Base-by-base conservation (phyloP, 2,329 filamentous ascomycete species). In the Ophiostoma sp. region DNA sequence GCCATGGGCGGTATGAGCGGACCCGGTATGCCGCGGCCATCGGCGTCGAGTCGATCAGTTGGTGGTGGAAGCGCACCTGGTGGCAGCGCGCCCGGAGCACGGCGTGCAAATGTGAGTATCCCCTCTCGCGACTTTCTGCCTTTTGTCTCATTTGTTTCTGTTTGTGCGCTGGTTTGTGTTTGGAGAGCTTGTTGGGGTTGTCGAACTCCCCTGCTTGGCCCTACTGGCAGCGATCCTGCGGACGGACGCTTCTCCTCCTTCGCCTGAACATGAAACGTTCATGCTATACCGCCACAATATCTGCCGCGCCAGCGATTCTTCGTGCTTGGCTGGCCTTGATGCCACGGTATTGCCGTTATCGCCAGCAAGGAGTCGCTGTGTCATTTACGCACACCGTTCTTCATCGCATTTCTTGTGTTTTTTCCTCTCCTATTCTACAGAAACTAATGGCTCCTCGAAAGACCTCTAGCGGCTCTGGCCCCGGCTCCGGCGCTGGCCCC, bases 21-120 rank as follows among this genome's bases (percentile, higher is more conserved):
- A 25, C 78, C 59, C 3, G 33, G 77, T 19, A 78, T 80, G 42
- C 90, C 89, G 76, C 84, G 88, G 74, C 89, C 92, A 74, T 85
- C 87, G 39, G 92, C 91, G 9, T 90, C 88, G 63, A 87, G 89
- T 92, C 6, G 86, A 83, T 73, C 89, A 90, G 76, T 79, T 11
- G 74, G 77, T 42, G 77, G 79, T 31, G 70, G 63, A 31, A 33
- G 52, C n/a, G 39, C n/a, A 3, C 42, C 55, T 63, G 78, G 77
- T 57, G 77, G 76, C 28, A 77, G 78, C 50, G 82, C 81, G 74
- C 81, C 81, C 9, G 84, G 85, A 68, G 84, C 85, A 75, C 85
- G 87, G 78, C 85, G 85, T 77, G 82, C 83, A 76, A 89, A 89
- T 84, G 90, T 92, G 81, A 85, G 89, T 88, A 61, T 48, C 73